Base-by-base conservation (phyloP, 768 basidiomycete genomes). In the Hygrophoropsis aurantiaca region DNA sequence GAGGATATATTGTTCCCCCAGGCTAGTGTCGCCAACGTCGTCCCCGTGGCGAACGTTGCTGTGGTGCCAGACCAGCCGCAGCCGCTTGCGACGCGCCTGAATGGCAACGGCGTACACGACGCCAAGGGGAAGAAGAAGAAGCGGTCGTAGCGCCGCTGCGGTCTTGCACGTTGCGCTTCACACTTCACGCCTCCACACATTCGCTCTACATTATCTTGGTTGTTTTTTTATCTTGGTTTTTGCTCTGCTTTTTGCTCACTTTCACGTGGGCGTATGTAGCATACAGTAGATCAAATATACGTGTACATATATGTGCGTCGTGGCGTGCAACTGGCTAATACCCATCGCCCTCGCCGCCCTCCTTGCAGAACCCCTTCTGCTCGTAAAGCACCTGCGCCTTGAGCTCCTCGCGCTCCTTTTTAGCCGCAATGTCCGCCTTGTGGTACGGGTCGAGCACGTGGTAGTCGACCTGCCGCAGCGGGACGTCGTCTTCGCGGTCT, bases 311-410 rank as follows among this genome's bases (percentile, higher is more conserved):
- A 11, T 36, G 24, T n/a, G 42, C 38, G n/a, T n/a, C n/a, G n/a
- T n/a, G n/a, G n/a, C n/a, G n/a, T n/a, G n/a, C n/a, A n/a, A n/a
- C n/a, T n/a, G n/a, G n/a, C n/a, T n/a, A 97, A 67, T 97, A 98
- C 10, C 92, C 92, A 65, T 97, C 95, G 7, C 94, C 94, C 71
- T 97, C 95, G 30, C 92, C 90, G 10, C 93, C 94, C 65, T 97
- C 95, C 64, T 86, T 91, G 62, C 86, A 92, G 67, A 95, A 98
- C 2, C 95, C 95, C 55, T 84, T 82, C 64, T 89, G 77, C 62
- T 89, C 82, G 58, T 79, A 89, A 48, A 98, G 70, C 34, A 95
- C 78, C 58, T 89, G 79, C 26, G 92, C 82, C 67, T 91, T 93
- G 59, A 72, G 67, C 46, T 91, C 87, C 56, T 97, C 94, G n/a